Conservation (phyloP, 2,329 filamentous ascomycete species). For the Xylariaceae sp. region DNA sequence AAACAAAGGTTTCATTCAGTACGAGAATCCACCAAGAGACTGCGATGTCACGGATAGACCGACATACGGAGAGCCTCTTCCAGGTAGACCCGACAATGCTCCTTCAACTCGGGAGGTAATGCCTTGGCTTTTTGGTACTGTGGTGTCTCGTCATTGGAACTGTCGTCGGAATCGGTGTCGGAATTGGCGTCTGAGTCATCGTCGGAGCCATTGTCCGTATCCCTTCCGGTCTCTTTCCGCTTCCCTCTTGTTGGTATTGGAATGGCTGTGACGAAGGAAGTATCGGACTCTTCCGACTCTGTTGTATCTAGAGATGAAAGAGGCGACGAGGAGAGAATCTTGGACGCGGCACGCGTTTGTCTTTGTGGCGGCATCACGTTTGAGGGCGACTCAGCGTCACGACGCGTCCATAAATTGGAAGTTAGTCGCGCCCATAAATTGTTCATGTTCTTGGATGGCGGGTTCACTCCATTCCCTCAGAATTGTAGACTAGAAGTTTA, state of each 20-base stretch:
- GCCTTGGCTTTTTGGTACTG: conserved; percentile 49
- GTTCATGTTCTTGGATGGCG: too few species aligned
- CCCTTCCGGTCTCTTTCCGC: too few species aligned
- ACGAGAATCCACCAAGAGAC: conserved; percentile 6
- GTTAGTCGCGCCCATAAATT: conserved; percentile 4
- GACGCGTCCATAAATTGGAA: conserved; percentile 11
- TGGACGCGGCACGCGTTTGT: not conserved
- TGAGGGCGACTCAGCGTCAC: conserved; percentile 6
- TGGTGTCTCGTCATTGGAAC: conserved; percentile 1
- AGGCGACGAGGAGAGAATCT: conserved; percentile 10
- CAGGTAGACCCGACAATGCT: conserved; percentile 65
- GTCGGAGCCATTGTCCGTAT: too few species aligned
- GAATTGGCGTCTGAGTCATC: too few species aligned
- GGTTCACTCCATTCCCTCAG: too few species aligned
- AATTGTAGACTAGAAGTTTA: too few species aligned
- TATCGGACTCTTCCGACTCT: conserved; percentile 3
- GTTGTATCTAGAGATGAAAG: conserved; percentile 9
- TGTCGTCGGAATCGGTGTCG: not conserved
- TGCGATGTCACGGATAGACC: not conserved
- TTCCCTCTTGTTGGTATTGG: too few species aligned
- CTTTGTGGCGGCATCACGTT: conserved; percentile 10
- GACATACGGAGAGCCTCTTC: conserved; percentile 66
- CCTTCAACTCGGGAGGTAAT: conserved; percentile 58
- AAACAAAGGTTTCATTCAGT: not conserved
- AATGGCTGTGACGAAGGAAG: conserved; percentile 3